Evolutionary conservation across 768 basidiomycete genomes (phyloP).

Genomic region (Astraeus odoratus): DNA sequence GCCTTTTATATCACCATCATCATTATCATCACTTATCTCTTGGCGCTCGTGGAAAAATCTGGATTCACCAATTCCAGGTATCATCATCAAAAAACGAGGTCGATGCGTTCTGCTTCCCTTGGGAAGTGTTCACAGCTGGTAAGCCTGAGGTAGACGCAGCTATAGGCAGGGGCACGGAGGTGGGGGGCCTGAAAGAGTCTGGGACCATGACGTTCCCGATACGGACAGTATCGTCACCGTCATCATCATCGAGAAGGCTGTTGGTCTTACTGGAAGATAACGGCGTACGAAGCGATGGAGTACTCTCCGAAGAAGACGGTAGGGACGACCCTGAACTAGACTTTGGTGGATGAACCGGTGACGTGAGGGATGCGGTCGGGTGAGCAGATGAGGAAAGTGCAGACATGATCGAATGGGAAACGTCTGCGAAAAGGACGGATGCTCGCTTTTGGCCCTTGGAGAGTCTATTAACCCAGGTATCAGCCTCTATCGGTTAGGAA

Average conservation of each 20-base stretch:
- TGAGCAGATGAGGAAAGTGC: slow-evolving; percentile 35
- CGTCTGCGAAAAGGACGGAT: slow-evolving; percentile 56
- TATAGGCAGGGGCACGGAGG: not conserved
- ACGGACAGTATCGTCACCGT: slow-evolving; percentile 20
- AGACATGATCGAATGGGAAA: slow-evolving; percentile 49
- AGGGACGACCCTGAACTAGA: slow-evolving; percentile 6
- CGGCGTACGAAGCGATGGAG: slow-evolving; percentile 6
- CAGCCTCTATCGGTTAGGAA: not conserved
- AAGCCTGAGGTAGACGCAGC: slow-evolving; percentile 2
- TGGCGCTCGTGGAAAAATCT: not conserved
- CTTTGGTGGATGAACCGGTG: too few species aligned
- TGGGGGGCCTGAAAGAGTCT: slow-evolving; percentile 24
- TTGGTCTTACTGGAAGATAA: slow-evolving; percentile 3
- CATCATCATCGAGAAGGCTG: slow-evolving; percentile 36
- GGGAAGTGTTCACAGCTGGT: not conserved
- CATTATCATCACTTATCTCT: too few species aligned
- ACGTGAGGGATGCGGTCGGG: slow-evolving; percentile 21
- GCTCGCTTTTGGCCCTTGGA: slow-evolving; percentile 64
- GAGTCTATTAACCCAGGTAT: too few species aligned
- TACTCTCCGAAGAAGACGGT: slow-evolving; percentile 9
- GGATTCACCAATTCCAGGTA: slow-evolving; percentile 54
- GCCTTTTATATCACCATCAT: too few species aligned
- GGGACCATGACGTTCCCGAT: slow-evolving; percentile 18
- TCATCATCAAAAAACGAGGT: slow-evolving; percentile 33
- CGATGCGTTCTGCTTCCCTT: not conserved